phyloP scores from a whole-genome alignment of 2,329 filamentous ascomycete genomes.

The Colletotrichum agaves region DNA sequence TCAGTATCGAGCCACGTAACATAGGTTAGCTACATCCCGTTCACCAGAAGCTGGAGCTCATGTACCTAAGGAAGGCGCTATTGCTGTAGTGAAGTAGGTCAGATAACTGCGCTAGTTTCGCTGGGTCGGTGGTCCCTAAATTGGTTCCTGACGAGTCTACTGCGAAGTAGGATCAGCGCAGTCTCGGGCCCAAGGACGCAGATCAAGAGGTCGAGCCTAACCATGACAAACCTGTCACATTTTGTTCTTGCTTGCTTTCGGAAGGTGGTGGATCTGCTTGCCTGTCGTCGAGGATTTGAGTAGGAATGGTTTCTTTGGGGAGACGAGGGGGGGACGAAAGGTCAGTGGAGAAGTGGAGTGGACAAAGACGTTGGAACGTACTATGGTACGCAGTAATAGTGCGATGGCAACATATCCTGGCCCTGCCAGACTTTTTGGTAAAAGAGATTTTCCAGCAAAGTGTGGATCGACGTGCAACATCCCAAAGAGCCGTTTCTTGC shows the following conservation, averaged over 20 bases:
- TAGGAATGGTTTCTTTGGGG: conserved; percentile 1
- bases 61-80: neutral
- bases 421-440: neutral
- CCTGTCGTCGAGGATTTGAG: conserved; percentile 1
- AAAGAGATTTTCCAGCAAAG: conserved; percentile 16
- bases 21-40: neutral
- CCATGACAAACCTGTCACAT: conserved; percentile 6
- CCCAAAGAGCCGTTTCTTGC: conserved; percentile 1
- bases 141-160: conserved; percentile 1
- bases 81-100: neutral
- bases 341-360: conserved; percentile 23
- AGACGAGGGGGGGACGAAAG: conserved; percentile 2
- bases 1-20: neutral
- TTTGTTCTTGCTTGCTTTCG: conserved; percentile 20
- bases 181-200: neutral
- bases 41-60: neutral
- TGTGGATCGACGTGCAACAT: conserved; percentile 9
- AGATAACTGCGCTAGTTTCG: conserved; percentile 13
- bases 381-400: no score
- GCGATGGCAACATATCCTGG: conserved; percentile 15
- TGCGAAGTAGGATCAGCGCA: conserved; percentile 13
- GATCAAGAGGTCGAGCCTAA: conserved; percentile 11
- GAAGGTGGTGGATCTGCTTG: conserved; percentile 21
- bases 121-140: conserved; percentile 14
- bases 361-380: no score